Base-by-base conservation (phyloP, 306 rosid genomes). In the Acacia melanoxylon region DNA sequence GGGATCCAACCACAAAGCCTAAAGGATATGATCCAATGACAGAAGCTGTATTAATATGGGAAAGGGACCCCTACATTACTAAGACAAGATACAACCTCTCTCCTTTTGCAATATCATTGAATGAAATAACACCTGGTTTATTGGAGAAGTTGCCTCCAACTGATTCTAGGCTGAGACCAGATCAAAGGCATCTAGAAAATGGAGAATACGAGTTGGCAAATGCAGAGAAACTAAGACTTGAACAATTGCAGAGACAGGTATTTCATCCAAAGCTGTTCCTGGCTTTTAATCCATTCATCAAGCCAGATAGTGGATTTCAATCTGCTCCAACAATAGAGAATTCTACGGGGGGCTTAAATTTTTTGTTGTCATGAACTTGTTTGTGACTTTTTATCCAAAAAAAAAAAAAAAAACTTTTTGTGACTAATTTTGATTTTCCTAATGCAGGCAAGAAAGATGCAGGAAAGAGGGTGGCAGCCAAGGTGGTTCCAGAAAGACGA, bases 191-290 rank as follows among this genome's bases (percentile, higher is more conserved):
- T 89, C 80, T 93, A 68, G 99, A 95, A 89, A 93, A 95, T 77
- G 99, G 99, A 81, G 98, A 95, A 62, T 95, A 95, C 44, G 98
- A 93, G 71, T 78, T 83, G 87, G 98, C 97, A 72, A 95, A 95
- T 85, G 88, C 92, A 6, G 99, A 95, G 94, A 95, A 95, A 82
- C 87, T 95, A 35, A 90, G 98, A 84, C 98, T 95, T 79, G 99
- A 95, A 85, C 98, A 90, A 88, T 84, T 95, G 76, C 99, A 95
- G 87, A 91, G 99, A 93, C 99, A 93, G 97, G 99, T 95, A 89
- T 48, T 58, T 48, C 29, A 51, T 46, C 74, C 15, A 73, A 76
- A 35, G 42, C 49, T 78, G 41, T 79, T 51, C 56, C 76, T n/a
- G 13, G 25, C 37, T 52, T 52, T 31, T 75, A 24, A 52, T 76